Evolutionary conservation across 2,329 filamentous ascomycete genomes (phyloP), one percentile per base, ranked within the genome.

Genomic region (Massarina eburnea): DNA sequence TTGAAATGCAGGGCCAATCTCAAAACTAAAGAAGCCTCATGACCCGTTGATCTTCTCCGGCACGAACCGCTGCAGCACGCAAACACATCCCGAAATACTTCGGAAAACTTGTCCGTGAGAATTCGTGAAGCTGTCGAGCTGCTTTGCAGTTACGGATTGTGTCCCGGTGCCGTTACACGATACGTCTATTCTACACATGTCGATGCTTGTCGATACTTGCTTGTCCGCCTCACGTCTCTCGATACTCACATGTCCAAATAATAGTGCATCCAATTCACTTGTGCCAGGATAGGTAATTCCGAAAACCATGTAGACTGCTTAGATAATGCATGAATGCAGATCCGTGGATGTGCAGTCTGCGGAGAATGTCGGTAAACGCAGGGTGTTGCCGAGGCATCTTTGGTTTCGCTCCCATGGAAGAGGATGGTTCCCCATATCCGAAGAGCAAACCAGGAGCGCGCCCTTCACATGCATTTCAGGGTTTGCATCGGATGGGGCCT

Each of bases 11-110:
- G 24, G 24, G 24, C 24, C 24, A 26, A 7, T 12, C 7, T 12
- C 24, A 12, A 26, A 26, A 12, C 24, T 26, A 30, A 30, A 30
- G n/a, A n/a, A 8, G 26, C 26, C 26, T 29, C 26, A 35, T 35
- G 9, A 3, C 19, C 19, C 5, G 22, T 17, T 18, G 10, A 20
- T 15, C 27, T 30, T 4, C 27, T 20, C 27, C 24, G 26, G 39
- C 26, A 41, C 27, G 18, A 32, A 30, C 39, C 39, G 39, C 39
- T 41, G 39, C 26, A 30, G 17, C 10, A 30, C 4, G n/a, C 12
- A 14, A 14, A 30, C 12, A 4, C 27, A 26, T 14, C 27, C 27
- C 27, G 12, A 30, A 14, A 30, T 30, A 30, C 27, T 30, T 30
- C 12, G 27, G 27, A 30, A 8, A 30, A 14, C 5, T 30, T 6